phyloP scores from a whole-genome alignment of 2,329 filamentous ascomycete species.

The Neopestalotiopsis clavispora region DNA sequence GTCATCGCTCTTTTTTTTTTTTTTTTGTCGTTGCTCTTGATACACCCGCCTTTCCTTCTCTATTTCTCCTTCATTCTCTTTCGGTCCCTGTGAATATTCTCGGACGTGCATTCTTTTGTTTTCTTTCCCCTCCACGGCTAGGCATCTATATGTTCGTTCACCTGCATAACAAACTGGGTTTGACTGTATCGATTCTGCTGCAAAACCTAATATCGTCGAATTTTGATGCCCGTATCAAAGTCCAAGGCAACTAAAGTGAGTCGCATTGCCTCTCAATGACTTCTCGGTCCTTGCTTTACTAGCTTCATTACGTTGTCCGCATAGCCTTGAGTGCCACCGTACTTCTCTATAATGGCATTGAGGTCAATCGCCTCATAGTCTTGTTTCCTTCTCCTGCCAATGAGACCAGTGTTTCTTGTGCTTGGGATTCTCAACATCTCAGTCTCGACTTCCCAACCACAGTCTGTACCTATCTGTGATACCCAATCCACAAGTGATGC shows the following conservation, averaged over 20 bases:
- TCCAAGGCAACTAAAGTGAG: not conserved
- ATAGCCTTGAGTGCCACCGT: conserved; percentile 63
- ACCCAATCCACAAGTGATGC: conserved; percentile 84
- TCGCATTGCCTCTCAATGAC: conserved; percentile 32
- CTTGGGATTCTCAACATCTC: conserved; percentile 92
- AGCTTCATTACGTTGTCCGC: conserved; percentile 65
- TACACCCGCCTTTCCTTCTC: too few species aligned
- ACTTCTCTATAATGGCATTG: conserved; percentile 49
- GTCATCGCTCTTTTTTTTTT: too few species aligned
- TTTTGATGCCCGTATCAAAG: not conserved
- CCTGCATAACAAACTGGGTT: too few species aligned
- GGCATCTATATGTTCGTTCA: too few species aligned
- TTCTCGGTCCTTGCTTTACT: conserved; percentile 51
- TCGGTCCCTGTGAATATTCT: too few species aligned
- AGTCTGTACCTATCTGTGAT: conserved; percentile 68
- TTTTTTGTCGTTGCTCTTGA: too few species aligned
- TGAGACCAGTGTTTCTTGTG: conserved; percentile 82
- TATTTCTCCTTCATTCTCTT: too few species aligned
- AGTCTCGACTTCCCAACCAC: conserved; percentile 78
- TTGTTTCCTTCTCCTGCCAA: conserved; percentile 63
- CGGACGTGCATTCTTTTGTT: too few species aligned
- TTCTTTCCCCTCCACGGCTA: too few species aligned
- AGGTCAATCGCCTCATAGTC: conserved; percentile 42
- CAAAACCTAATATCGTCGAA: too few species aligned
- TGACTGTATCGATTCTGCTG: too few species aligned